A percentile compares a stretch with the other conserved stretches of the same genome.
Conservation (phyloP, 495 filamentous ascomycete genomes). For the Trypethelium eluteriae region DNA sequence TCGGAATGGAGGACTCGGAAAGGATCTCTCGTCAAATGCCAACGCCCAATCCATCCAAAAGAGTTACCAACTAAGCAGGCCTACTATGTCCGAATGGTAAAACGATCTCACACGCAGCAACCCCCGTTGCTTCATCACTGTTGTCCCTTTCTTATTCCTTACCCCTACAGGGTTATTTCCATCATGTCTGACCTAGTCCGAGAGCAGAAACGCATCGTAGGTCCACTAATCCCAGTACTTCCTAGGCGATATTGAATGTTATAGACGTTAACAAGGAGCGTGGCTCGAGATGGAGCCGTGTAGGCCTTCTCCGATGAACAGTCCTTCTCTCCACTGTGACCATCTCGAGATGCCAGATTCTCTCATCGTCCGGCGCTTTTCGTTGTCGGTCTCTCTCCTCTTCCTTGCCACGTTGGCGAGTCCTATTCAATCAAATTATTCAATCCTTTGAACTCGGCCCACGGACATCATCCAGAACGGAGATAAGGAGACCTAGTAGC, state of each 20-base stretch:
- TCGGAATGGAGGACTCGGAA: constrained; percentile 23
- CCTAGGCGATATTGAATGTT: constrained; percentile 37
- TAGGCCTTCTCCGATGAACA: constrained; percentile 21
- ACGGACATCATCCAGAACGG: constrained; percentile 30
- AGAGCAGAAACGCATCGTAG: constrained; percentile 40
- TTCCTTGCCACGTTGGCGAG: constrained; percentile 35
- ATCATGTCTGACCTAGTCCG: constrained; percentile 17
- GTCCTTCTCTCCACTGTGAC: constrained; percentile 9
- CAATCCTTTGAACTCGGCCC: constrained; percentile 29
- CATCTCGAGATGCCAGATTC: constrained; percentile 15
- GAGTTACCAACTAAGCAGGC: constrained; percentile 35
- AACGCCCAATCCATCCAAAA: background rate
- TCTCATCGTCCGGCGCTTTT: constrained; percentile 14
- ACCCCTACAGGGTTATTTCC: background rate
- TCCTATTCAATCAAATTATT: constrained; percentile 24
- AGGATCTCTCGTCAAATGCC: background rate
- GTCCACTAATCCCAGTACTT: constrained; percentile 32
- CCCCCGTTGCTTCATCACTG: constrained; percentile 12
- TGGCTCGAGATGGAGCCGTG: constrained; percentile 34
- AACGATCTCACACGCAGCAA: constrained; percentile 10
- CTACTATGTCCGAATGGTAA: constrained; percentile 32
- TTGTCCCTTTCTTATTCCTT: background rate
- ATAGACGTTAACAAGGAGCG: constrained; percentile 36
- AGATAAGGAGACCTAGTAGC: constrained; percentile 31
- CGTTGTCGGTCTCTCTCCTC: constrained; percentile 36